Evolutionary conservation across 169 alveolate species (phyloP).

Genomic region (Besnoitia besnoiti): DNA sequence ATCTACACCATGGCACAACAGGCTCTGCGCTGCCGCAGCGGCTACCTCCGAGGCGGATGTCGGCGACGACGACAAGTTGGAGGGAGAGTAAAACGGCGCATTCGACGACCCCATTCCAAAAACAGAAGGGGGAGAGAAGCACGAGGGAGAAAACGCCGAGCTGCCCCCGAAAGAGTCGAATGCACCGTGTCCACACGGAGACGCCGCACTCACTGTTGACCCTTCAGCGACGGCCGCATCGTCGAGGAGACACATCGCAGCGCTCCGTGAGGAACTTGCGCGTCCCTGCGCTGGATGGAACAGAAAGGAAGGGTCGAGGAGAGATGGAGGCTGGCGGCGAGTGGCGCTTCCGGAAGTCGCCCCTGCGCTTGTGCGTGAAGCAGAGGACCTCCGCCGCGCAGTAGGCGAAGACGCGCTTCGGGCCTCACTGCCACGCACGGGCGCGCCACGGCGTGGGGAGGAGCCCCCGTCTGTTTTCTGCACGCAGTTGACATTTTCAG

Average conservation of each 20-base stretch:
- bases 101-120: neutral
- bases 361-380: neutral
- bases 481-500: neutral
- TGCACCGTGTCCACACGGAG: neutral
- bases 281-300: constrained; percentile 27
- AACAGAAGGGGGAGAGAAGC: neutral
- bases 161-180: neutral
- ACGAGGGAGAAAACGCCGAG: neutral
- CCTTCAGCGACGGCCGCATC: neutral
- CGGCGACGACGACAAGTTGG: neutral
- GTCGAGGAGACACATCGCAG: neutral
- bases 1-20: neutral
- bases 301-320: constrained; percentile 26
- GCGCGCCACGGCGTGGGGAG: no score
- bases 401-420: constrained; percentile 11
- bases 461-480: neutral
- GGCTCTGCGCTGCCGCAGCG: neutral
- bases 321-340: constrained; percentile 14
- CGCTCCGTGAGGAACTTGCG: neutral
- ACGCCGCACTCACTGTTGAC: neutral
- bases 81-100: neutral
- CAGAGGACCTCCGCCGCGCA: neutral
- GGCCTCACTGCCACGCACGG: neutral
- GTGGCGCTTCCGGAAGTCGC: neutral
- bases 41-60: neutral